Evolutionary conservation across 2,329 filamentous ascomycete genomes (phyloP), one percentile per base, ranked within the genome.

Genomic region (Curvularia sp.): DNA sequence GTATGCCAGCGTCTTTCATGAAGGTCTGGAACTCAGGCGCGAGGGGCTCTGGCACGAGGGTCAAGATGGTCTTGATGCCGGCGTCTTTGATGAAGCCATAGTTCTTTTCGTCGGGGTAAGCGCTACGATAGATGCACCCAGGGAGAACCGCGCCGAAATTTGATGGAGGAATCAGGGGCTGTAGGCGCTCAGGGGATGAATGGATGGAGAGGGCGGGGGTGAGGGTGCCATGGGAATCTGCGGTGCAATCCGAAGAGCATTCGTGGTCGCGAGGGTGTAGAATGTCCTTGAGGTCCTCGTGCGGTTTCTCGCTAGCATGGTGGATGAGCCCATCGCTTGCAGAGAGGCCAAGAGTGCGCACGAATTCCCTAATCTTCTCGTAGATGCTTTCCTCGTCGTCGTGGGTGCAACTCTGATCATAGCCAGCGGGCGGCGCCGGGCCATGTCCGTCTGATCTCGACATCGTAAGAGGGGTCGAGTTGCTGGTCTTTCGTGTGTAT

Each of bases 71-170:
- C 79, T 91, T 93, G 61, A 97, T 80, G 10, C 85, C 82, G 49
- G 96, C 81, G 26, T 80, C 81, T 67, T 84, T 80, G 54, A 97
- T 79, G 70, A 90, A 94, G 3, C 82, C 81, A 63, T 90, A 89
- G 70, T 96, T 89, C 56, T 88, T 84, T 5, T 83, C 77, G 61
- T 87, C 81, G 2, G 93, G 93, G 72, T 93, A 97, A 64, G 89
- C 89, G 76, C 91, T 94, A 52, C 93, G 86, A 74, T 92, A 97
- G 28, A 97, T 83, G 10, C 87, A 81, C 8, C 89, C 88, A 6
- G 88, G 85, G 20, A 89, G 80, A 20, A 97, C 89, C 28, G 87
- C 79, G 18, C 89, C 91, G 76, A 94, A 97, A 73, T 97, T 97
- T 64, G 79, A 69, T 1, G 91, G 90, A n/a, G 80, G 79, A 15